A percentile compares a stretch with the other conserved stretches of the same genome.
phyloP scores from a whole-genome alignment of 305 asterid species.

The Fraxinus albicans region DNA sequence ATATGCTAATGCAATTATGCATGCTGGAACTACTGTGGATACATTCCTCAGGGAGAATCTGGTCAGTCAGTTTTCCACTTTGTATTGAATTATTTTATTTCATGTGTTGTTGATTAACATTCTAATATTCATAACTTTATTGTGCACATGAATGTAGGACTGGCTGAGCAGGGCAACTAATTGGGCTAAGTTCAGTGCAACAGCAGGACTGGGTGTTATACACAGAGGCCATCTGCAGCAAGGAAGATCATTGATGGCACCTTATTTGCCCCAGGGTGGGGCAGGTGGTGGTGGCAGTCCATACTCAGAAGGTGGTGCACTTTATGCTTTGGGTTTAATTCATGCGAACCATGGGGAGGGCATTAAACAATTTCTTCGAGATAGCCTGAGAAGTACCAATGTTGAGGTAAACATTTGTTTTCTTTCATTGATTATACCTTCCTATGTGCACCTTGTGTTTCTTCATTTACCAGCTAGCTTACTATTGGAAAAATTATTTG shows the following conservation, averaged over 20 bases:
- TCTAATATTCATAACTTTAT: neutral
- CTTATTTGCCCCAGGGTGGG: slow-evolving; percentile 92
- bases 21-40: slow-evolving; percentile 98
- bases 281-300: slow-evolving; percentile 96
- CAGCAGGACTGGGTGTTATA: slow-evolving; percentile 99
- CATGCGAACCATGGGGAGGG: slow-evolving; percentile 99
- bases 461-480: slow-evolving; percentile 4
- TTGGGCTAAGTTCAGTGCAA: slow-evolving; percentile 99
- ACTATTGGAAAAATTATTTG: slow-evolving; percentile 6
- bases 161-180: slow-evolving; percentile 99
- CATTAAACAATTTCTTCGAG: slow-evolving; percentile 91
- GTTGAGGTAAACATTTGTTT: slow-evolving; percentile 57
- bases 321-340: slow-evolving; percentile 59
- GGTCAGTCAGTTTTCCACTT: slow-evolving; percentile 35
- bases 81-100: neutral
- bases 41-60: slow-evolving; percentile 95
- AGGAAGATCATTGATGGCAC: slow-evolving; percentile 98
- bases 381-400: slow-evolving; percentile 79
- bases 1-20: slow-evolving; percentile 97
- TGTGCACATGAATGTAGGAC: slow-evolving; percentile 51
- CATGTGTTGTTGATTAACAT: neutral
- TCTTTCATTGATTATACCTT: neutral
- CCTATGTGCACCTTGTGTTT: neutral
- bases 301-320: slow-evolving; percentile 69
- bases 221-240: slow-evolving; percentile 98